These are phyloP conservation scores for Cyberlindnera veronae DNA, from an alignment of 805 yeast species.

Conservation along the genomic window DNA sequence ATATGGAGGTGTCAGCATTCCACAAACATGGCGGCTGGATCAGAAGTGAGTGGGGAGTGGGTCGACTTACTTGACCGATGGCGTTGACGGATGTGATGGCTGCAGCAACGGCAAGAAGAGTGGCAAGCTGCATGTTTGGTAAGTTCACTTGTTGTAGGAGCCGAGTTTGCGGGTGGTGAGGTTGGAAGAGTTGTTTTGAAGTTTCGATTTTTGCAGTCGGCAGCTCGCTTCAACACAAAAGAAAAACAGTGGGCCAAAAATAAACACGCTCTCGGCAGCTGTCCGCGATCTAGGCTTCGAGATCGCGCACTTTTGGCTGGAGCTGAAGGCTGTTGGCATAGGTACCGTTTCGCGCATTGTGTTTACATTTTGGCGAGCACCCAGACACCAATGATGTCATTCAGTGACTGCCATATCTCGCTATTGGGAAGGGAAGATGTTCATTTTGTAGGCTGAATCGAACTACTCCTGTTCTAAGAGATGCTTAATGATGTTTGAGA, in stretches of 20 bases:
- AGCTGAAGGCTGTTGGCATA: not conserved
- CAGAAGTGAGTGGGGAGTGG: slow-evolving; percentile 17
- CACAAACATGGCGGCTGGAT: too few relatives aligned
- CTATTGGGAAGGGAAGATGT: too few relatives aligned
- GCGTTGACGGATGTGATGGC: slow-evolving; percentile 51
- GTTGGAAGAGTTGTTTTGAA: slow-evolving; percentile 1
- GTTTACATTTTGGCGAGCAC: not conserved
- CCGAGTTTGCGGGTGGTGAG: not conserved
- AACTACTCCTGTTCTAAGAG: too few relatives aligned
- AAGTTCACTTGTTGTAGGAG: not conserved
- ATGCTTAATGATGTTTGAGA: too few relatives aligned
- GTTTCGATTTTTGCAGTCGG: not conserved
- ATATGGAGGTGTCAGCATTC: too few relatives aligned
- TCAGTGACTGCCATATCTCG: not conserved
- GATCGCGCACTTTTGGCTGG: not conserved
- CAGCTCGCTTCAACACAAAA: not conserved
- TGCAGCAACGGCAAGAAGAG: slow-evolving; percentile 36
- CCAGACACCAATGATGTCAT: not conserved
- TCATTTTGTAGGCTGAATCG: too few relatives aligned
- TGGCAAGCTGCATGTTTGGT: slow-evolving; percentile 22
- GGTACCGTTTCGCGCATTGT: not conserved
- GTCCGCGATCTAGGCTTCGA: not conserved
- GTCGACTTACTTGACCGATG: slow-evolving; percentile 46
- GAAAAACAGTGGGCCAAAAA: slow-evolving; percentile 5
- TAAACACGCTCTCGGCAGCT: slow-evolving; percentile 1